Evolutionary conservation across 1,284 basidiomycete species (phyloP).

Genomic region (Pascua sp.): DNA sequence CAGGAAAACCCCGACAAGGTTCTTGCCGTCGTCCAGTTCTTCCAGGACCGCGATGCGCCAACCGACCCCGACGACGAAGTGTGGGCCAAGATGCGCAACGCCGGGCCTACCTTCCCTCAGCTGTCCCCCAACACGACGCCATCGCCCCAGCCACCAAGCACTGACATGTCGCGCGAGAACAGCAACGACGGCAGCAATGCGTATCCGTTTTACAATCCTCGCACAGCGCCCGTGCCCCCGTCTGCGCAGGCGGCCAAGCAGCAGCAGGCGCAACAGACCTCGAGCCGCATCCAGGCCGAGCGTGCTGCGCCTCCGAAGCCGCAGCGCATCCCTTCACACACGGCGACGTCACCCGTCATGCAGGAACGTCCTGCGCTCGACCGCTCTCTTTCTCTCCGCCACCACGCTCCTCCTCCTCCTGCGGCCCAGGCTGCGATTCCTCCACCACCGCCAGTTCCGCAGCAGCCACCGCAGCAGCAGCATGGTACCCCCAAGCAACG

Average conservation of each 20-base stretch:
- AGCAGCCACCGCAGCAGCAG: neutral
- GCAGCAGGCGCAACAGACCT: neutral
- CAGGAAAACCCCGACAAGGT: constrained; percentile 96
- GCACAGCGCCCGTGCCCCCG: constrained; percentile 16
- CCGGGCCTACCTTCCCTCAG: constrained; percentile 27
- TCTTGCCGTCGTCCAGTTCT: constrained; percentile 98
- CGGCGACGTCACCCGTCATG: constrained; percentile 10
- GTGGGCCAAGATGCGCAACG: constrained; percentile 68
- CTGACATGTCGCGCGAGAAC: constrained; percentile 44
- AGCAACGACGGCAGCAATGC: constrained; percentile 28
- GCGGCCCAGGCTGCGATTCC: neutral
- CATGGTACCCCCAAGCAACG: constrained; percentile 30
- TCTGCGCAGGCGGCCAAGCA: constrained; percentile 2
- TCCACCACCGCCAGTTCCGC: neutral
- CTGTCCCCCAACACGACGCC: constrained; percentile 16
- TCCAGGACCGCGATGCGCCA: constrained; percentile 35
- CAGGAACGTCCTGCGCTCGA: constrained; percentile 2
- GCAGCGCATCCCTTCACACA: constrained; percentile 6
- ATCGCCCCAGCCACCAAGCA: constrained; percentile 19
- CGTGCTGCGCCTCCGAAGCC: constrained; percentile 17
- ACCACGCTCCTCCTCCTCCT: constrained; percentile 37
- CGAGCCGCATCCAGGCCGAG: constrained; percentile 13
- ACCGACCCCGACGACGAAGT: constrained; percentile 59
- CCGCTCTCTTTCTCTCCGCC: constrained; percentile 19
- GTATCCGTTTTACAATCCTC: constrained; percentile 12